Conservation (phyloP, 805 yeast genomes). For the Wilhelminamyces savonicus region DNA sequence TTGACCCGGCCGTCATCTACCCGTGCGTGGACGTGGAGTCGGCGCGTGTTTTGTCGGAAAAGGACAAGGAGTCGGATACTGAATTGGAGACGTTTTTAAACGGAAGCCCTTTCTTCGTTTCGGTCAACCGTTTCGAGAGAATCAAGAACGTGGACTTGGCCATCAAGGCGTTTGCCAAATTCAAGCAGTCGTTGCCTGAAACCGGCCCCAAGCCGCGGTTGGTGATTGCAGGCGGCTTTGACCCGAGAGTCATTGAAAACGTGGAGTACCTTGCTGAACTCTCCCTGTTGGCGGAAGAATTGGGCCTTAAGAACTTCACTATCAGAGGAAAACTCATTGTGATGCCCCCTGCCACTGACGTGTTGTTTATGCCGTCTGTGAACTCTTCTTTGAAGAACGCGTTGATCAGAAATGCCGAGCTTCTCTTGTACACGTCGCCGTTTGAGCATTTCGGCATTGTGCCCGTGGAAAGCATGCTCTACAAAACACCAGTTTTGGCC, state of each 20-base stretch:
- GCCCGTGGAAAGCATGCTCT: slow-evolving; percentile 90
- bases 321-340: slow-evolving; percentile 32
- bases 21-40: slow-evolving; percentile 64
- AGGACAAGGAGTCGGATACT: slow-evolving; percentile 15
- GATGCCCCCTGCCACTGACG: slow-evolving; percentile 34
- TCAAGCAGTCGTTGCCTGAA: slow-evolving; percentile 24
- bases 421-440: slow-evolving; percentile 82
- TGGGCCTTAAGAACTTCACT: slow-evolving; percentile 42
- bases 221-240: slow-evolving; percentile 90
- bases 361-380: slow-evolving; percentile 78
- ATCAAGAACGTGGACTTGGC: slow-evolving; percentile 83
- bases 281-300: slow-evolving; percentile 37
- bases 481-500: slow-evolving; percentile 79
- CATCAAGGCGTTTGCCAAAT: slow-evolving; percentile 53
- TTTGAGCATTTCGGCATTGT: slow-evolving; percentile 97
- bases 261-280: slow-evolving; percentile 63
- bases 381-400: slow-evolving; percentile 56
- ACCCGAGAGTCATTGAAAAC: slow-evolving; percentile 68
- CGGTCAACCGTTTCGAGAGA: slow-evolving; percentile 84
- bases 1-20: slow-evolving; percentile 54
- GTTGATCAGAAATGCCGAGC: slow-evolving; percentile 51
- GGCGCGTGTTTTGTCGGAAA: slow-evolving; percentile 9
- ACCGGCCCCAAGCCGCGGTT: slow-evolving; percentile 36
- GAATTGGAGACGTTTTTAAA: slow-evolving; percentile 32
- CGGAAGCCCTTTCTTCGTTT: slow-evolving; percentile 45